Percentiles rank a stretch among this genome's conserved stretches.
These are phyloP conservation scores for Sabuloglossum arenarium DNA, from an alignment of 495 filamentous ascomycete species.

Conservation along the genomic window DNA sequence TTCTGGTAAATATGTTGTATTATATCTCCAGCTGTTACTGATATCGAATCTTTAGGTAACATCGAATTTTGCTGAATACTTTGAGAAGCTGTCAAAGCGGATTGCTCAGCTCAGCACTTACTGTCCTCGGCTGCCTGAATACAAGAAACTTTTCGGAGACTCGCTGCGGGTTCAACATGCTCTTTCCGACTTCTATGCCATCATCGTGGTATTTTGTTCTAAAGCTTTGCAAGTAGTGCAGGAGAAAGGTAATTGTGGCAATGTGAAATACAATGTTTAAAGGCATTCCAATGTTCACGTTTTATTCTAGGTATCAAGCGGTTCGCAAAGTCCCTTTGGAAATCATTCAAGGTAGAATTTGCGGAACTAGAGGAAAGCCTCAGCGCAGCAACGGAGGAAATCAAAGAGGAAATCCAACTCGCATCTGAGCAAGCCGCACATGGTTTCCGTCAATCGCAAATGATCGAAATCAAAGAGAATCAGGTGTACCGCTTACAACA, in stretches of 20 bases:
- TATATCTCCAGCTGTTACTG: background rate
- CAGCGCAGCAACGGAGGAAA: conserved; percentile 2
- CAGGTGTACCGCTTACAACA: too few relatives aligned
- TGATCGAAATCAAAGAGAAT: too few relatives aligned
- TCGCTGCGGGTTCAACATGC: conserved; percentile 14
- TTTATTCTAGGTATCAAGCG: background rate
- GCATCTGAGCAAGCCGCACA: conserved; percentile 10
- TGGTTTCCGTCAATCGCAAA: too few relatives aligned
- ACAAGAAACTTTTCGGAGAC: conserved; percentile 15
- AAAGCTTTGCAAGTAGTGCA: conserved; percentile 14
- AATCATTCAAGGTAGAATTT: conserved; percentile 13
- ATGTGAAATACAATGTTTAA: too few relatives aligned
- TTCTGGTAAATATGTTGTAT: conserved; percentile 3
- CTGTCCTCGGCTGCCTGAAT: conserved; percentile 17
- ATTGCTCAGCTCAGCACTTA: background rate
- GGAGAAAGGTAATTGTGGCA: background rate
- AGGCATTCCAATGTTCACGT: background rate
- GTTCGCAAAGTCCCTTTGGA: background rate
- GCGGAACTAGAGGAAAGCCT: conserved; percentile 1
- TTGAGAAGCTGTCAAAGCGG: background rate
- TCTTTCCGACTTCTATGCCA: conserved; percentile 18
- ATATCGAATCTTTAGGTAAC: background rate
- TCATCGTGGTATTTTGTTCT: conserved; percentile 16
- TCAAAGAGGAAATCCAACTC: conserved; percentile 11
- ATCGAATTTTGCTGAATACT: background rate